Evolutionary conservation across 2,329 filamentous ascomycete species (phyloP), one percentile per base, ranked within the genome.

Genomic region (Aspergillus quadricinctus): DNA sequence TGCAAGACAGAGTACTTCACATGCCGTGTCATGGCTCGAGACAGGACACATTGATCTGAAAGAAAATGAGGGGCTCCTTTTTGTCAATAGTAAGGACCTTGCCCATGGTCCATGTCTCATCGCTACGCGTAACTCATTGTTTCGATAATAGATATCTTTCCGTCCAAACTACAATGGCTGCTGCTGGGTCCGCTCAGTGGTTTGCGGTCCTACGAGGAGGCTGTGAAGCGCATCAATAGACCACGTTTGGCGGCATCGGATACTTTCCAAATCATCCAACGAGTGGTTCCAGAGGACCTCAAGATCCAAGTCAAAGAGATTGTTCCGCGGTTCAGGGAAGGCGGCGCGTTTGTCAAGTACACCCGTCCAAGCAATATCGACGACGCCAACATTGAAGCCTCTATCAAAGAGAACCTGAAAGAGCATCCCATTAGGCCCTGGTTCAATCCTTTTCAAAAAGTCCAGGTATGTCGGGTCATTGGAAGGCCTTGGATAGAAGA

Each of bases 401-500:
- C 78, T 2, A 76, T 96, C 3, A 77, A 81, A 25, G 76, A 83
- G 31, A 81, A 88, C 61, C 78, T 97, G 1, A 77, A 82, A 55
- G 79, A 90, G 57, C 81, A 87, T 17, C 88, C 88, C 0, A 83
- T 96, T 40, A 90, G 86, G 58, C 92, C 93, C 2, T 96, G 92
- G 89, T 97, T 94, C 78, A 95, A 88, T 64, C 92, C 92, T 0
- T 87, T 96, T 61, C 81, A 84, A 23, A 77, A 82, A 14, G 87
- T 96, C 55, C 82, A 84, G 50, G 85, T 86, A 3, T 85, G 86
- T 25, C 77, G 92, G 6, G 94, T 99, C 2, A 81, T 85, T 54
- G 94, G 94, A 9, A 85, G 87, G 23, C 94, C 94, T 0, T 99
- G 94, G 94, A 82, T 97, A 2, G 94, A 97, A 68, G 94, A 99